phyloP scores from a whole-genome alignment of 495 filamentous ascomycete species.

The Tuber microsphaerosporum region DNA sequence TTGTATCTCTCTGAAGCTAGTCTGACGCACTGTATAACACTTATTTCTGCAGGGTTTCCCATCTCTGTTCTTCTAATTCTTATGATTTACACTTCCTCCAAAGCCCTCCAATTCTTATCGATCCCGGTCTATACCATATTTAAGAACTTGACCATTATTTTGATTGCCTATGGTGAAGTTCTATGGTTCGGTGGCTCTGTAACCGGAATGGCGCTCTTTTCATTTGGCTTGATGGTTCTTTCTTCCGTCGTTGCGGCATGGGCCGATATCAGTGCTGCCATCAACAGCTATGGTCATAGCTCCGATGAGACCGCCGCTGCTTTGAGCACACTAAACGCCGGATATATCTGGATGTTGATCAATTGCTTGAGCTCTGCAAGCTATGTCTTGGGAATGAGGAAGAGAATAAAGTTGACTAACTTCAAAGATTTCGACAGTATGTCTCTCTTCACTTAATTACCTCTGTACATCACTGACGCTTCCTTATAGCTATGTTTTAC shows the following conservation, averaged over 20 bases:
- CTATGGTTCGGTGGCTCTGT: slow-evolving; percentile 98
- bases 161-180: slow-evolving; percentile 97
- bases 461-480: slow-evolving; percentile 40
- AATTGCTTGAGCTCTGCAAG: slow-evolving; percentile 94
- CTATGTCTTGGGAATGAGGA: slow-evolving; percentile 89
- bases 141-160: slow-evolving; percentile 98
- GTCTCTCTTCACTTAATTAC: slow-evolving; percentile 41
- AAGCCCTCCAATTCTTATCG: slow-evolving; percentile 91
- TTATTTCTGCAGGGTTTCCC: slow-evolving; percentile 71
- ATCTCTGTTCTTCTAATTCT: slow-evolving; percentile 93
- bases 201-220: slow-evolving; percentile 77
- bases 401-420: slow-evolving; percentile 98
- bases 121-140: slow-evolving; percentile 99
- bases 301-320: slow-evolving; percentile 59
- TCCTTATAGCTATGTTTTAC: slow-evolving; percentile 85
- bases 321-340: slow-evolving; percentile 85
- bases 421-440: slow-evolving; percentile 99
- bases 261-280: slow-evolving; percentile 90
- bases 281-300: slow-evolving; percentile 54
- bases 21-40: slow-evolving; percentile 27
- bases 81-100: slow-evolving; percentile 98
- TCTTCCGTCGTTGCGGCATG: slow-evolving; percentile 93
- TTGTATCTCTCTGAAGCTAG: not conserved
- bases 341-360: slow-evolving; percentile 96
- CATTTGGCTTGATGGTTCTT: slow-evolving; percentile 95